Base-by-base conservation (phyloP, 106 monocot species). In the Dioscorea alata region DNA sequence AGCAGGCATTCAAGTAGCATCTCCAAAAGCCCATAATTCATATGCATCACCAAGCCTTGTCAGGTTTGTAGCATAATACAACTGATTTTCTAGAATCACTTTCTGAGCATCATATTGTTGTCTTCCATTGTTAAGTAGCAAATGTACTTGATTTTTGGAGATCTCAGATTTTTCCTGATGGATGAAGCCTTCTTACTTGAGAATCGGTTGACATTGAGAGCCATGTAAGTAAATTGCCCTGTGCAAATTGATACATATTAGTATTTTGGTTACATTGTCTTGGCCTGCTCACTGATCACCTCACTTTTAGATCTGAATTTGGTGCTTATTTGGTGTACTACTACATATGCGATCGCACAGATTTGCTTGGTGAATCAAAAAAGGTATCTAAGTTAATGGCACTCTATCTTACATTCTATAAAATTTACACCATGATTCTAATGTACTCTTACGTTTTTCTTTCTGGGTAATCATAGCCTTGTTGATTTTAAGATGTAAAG, bases 291-390 rank as follows among this genome's bases (percentile, higher is more conserved):
- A 42, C 42, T 78, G 4, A 42, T n/a, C 32, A 23, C 16, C 49
- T 63, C 48, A 33, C 33, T 74, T 80, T 65, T 84, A 97, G 97
- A 86, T 89, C 92, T 50, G 97, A 97, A 67, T 92, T 97, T 80
- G 97, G 97, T 50, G 66, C 67, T 7, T 68, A 73, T 81, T 52
- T 97, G 82, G 68, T 81, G 20, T 97, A 89, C 61, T 97, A 87
- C 67, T 97, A 87, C 73, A 54, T 97, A 66, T 90, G 97, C 52
- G 97, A 97, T 75, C 76, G 97, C 7, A 97, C 92, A 74, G 74
- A 83, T 76, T 20, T 97, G 48, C 59, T 97, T 75, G 86, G 86
- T 57, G 83, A 90, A 69, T 82, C 92, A 21, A 78, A 80, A 6
- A 97, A 97, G 92, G 97, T 97, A 69, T 6, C 42, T 8, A 42